Base-by-base conservation (phyloP, 139 green algal genomes). In the Nannochloris sp. region DNA sequence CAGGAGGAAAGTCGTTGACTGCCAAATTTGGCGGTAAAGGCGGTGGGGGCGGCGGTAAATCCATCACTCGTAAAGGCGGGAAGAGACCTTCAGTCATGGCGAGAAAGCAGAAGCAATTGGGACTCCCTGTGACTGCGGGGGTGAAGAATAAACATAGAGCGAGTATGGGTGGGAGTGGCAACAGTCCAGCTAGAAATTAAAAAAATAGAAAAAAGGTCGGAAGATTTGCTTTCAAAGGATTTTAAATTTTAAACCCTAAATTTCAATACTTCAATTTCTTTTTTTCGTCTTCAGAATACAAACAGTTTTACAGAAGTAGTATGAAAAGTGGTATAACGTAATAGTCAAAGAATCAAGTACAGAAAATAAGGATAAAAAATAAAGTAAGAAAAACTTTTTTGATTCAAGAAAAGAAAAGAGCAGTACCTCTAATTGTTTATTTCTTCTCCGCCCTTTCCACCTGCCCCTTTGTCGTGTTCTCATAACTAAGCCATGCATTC, bases 41-140 rank as follows among this genome's bases (percentile, higher is more conserved):
- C 23, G 4, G 37, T 19, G 23, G 19, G 4, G 38, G n/a, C 30
- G 38, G 30, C 4, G n/a, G 19, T 29, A 57, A 48, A 48, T 30
- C 14, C 24, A 35, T 15, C 15, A 35, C 67, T 7, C 42, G 38
- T 36, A 51, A 14, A 5, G 38, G 46, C 9, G 61, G 67, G 15
- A 83, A 83, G 60, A 60, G 77, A 54, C 77, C 74, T 10, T 65
- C 77, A 6, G 77, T 83, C 24, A 68, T 55, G 14, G 77, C 77
- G 6, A 65, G 74, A 29, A 83, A 83, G 54, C 63, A 60, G 51
- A 42, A 46, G 53, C 34, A 54, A 45, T 30, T 10, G 23, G 27
- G n/a, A 8, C 6, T 24, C 19, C 24, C 32, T 36, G 35, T 33
- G n/a, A 47, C 38, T 23, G 60, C 25, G 30, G 23, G 3, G 56